Evolutionary conservation across 768 basidiomycete genomes (phyloP).

Genomic region (Goffeauzyma gilvescens): DNA sequence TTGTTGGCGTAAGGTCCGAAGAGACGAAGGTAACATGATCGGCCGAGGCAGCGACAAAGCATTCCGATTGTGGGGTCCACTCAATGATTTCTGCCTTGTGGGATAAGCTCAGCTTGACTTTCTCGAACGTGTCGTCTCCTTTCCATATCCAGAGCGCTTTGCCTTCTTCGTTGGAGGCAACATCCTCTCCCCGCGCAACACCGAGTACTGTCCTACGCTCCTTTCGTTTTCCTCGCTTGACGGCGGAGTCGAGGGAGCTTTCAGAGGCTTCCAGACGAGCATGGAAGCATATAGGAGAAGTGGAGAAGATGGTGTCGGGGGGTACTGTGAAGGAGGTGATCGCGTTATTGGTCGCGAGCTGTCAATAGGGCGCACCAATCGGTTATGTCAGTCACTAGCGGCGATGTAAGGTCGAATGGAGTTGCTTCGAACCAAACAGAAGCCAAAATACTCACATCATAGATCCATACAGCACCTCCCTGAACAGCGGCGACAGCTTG

Average conservation of each 20-base stretch:
- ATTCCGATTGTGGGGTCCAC: constrained; percentile 3
- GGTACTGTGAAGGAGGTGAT: constrained; percentile 29
- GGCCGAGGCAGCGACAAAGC: constrained; percentile 5
- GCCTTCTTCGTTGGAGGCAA: constrained; percentile 8
- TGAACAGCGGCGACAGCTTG: constrained; percentile 27
- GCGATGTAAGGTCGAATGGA: neutral
- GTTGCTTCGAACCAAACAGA: neutral
- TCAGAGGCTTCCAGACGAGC: neutral
- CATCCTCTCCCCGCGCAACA: constrained; percentile 13
- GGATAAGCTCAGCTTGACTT: constrained; percentile 15
- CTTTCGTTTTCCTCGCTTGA: constrained; percentile 12
- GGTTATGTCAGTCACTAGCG: neutral
- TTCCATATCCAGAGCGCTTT: constrained; percentile 25
- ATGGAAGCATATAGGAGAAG: constrained; percentile 20
- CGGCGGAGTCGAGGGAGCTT: neutral
- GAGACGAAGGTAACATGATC: constrained; percentile 6
- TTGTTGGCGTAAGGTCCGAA: neutral
- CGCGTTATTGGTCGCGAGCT: constrained; percentile 13
- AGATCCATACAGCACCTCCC: constrained; percentile 31
- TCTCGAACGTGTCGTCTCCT: constrained; percentile 23
- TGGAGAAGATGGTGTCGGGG: constrained; percentile 21
- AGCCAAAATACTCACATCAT: constrained; percentile 26
- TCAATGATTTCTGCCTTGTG: constrained; percentile 1
- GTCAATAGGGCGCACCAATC: too few relatives aligned
- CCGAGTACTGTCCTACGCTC: constrained; percentile 15